Percentiles rank a stretch among this genome's conserved stretches.
These are phyloP conservation scores for Raffaelea arxii DNA, from an alignment of 2,329 filamentous ascomycete species.

Conservation along the genomic window DNA sequence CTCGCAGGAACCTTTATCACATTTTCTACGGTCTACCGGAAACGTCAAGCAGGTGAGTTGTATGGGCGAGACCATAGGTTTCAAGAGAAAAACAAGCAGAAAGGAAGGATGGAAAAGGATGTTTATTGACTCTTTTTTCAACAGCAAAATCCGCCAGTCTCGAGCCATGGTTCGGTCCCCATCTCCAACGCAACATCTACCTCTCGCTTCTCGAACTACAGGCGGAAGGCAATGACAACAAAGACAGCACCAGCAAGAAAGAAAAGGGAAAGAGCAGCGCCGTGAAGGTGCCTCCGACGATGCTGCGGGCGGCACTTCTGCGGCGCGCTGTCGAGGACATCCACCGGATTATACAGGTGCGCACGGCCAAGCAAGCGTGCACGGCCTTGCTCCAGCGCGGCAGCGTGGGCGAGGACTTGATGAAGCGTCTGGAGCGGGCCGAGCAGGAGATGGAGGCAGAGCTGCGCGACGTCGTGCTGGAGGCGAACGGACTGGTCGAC, in stretches of 20 bases:
- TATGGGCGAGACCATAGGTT: no score
- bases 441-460: constrained; percentile 98
- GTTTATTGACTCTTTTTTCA: constrained; percentile 1
- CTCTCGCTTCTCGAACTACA: constrained; percentile 79
- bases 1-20: constrained; percentile 81
- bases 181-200: constrained; percentile 91
- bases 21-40: constrained; percentile 88
- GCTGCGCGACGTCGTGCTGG: constrained; percentile 82
- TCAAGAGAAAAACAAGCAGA: not conserved
- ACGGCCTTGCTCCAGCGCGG: constrained; percentile 76
- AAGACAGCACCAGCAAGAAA: not conserved
- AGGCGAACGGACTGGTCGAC: constrained; percentile 85
- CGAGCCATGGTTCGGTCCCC: constrained; percentile 86
- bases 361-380: constrained; percentile 80
- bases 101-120: not conserved
- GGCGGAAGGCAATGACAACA: constrained; percentile 32
- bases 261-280: no score
- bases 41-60: constrained; percentile 72
- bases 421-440: constrained; percentile 82
- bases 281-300: constrained; percentile 65
- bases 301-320: constrained; percentile 80
- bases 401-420: constrained; percentile 90
- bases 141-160: constrained; percentile 71
- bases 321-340: constrained; percentile 90
- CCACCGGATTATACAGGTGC: constrained; percentile 78